Base-by-base conservation (phyloP, 2,329 filamentous ascomycete genomes). In the Capronia coronata region DNA sequence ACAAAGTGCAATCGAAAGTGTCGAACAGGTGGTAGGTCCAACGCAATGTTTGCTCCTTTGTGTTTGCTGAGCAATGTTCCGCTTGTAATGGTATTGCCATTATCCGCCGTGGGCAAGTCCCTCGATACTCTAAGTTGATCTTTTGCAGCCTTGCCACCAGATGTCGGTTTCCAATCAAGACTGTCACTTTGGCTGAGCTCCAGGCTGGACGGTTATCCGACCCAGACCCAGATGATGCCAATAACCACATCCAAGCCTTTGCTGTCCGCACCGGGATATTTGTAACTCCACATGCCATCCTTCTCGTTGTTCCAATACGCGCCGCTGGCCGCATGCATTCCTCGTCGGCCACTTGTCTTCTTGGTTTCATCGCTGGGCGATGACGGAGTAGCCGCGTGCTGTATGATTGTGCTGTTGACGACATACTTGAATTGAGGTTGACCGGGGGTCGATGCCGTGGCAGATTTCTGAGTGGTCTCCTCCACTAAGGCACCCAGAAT, bases 381-480 rank as follows among this genome's bases (percentile, higher is more conserved):
- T 23, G 68, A 64, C 56, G 52, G 65, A 64, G 56, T 68, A 27
- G 91, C 76, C 16, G 68, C 68, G 73, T 97, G 91, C 75, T 98
- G 91, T 61, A 97, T 94, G 65, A 97, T 96, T 59, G 91, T 97
- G 75, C 87, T 94, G 77, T 95, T 97, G 72, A 94, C 89, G 61
- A 89, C 87, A 72, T 91, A 97, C 71, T 97, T 97, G 80, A 83
- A 95, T 3, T 86, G 84, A 21, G 79, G 65, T 11, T 70, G 60
- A 3, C 64, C 60, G 34, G 63, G 59, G 35, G 63, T 53, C 18
- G 65, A 62, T 42, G 64, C 30, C 54, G 65, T 14, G 60, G 68
- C 43, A 61, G 67, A 5, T 66, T 68, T 54, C 48, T 68, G 49
- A 21, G 67, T 63, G 30, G 70, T 71, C 40, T 70, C 69, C 48